Evolutionary conservation across 768 basidiomycete genomes (phyloP), one percentile per base, ranked within the genome.

Genomic region (button mushroom (Agaricus bisporus)): DNA sequence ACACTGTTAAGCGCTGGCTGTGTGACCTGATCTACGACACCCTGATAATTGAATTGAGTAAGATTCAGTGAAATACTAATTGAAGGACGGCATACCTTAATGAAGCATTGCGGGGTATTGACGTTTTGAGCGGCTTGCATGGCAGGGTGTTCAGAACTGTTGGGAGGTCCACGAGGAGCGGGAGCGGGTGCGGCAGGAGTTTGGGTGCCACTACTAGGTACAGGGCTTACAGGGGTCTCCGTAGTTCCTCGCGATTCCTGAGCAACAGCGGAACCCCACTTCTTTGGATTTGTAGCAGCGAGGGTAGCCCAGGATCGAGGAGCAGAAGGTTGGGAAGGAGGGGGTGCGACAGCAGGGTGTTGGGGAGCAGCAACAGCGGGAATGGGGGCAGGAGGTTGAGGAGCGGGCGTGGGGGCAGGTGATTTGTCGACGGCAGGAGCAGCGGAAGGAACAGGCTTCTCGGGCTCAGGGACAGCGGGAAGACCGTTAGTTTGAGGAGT

Each of bases 221-320:
- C 64, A 22, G 72, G 65, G 52, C 70, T 73, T 26, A 73, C 70
- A 51, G 70, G 72, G 7, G 68, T 83, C 63, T 91, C 86, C 4
- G 83, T 83, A n/a, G 82, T 78, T 28, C 88, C 90, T 54, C 86
- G 83, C 2, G 82, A 80, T 54, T 91, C 87, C 53, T 81, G 80
- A 1, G 89, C 90, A 35, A 92, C 86, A 14, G 85, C 81, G 1
- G 83, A 69, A 41, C 91, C 91, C 94, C 93, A 95, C 66, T 88
- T 90, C 64, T 84, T 85, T 14, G 79, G 69, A 63, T 88, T 88
- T 17, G 86, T 68, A 38, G 94, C 93, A 43, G 94, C 94, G 42
- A 97, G 82, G 53, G 86, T 89, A 0, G 95, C 95, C 95, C 94
- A 98, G 0, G 87, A 87, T 65, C 89, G 88, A 14, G 89, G 91